phyloP scores from a whole-genome alignment of 257 asterid genomes.

The Solanum paucissectum region DNA sequence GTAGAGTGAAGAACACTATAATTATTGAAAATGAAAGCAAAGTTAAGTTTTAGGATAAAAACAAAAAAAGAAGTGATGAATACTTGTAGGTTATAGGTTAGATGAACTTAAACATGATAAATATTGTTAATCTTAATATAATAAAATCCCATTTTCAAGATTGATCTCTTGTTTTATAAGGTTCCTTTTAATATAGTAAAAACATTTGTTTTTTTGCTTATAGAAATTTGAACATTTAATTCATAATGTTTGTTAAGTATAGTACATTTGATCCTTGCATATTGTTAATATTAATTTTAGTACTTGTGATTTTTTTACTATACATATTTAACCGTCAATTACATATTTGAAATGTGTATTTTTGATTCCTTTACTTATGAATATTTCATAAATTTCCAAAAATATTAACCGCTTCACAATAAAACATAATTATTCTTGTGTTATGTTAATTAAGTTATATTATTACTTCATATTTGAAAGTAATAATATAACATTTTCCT shows the following conservation, averaged over 20 bases:
- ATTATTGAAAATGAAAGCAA: neutral
- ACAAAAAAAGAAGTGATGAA: neutral
- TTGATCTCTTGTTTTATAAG: neutral
- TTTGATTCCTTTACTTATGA: neutral
- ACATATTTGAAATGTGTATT: neutral
- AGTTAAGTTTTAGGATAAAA: neutral
- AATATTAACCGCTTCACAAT: neutral
- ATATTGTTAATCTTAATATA: neutral
- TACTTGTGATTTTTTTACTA: neutral
- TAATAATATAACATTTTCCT: too few species aligned
- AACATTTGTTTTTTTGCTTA: neutral
- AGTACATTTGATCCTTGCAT: neutral
- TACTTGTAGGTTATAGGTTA: neutral
- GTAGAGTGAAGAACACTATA: neutral
- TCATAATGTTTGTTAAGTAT: neutral
- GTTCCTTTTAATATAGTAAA: neutral
- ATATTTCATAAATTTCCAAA: neutral
- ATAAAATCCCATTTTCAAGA: neutral
- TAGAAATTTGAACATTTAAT: neutral
- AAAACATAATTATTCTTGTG: neutral
- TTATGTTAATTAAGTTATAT: neutral
- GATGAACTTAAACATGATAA: neutral
- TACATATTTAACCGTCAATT: neutral
- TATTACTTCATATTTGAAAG: neutral
- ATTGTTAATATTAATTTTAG: neutral